phyloP scores from a whole-genome alignment of 2,329 filamentous ascomycete species.

The Beauveria medogensis region DNA sequence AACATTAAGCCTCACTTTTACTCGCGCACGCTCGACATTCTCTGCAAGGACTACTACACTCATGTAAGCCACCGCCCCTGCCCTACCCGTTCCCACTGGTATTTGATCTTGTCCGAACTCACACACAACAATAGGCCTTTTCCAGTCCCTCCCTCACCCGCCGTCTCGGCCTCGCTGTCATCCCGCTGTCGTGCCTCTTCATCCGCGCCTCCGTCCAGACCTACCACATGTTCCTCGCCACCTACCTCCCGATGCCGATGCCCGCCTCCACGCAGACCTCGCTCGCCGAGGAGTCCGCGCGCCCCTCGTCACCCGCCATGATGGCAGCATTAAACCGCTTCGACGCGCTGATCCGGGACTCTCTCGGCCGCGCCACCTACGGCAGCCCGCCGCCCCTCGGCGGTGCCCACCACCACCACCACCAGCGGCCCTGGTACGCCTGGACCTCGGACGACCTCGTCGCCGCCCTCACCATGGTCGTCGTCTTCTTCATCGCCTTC shows the following conservation, averaged over 20 bases:
- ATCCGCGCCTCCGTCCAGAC: slow-evolving; percentile 91
- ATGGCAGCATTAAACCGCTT: slow-evolving; percentile 72
- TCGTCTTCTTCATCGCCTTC: slow-evolving; percentile 79
- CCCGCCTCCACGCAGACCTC: slow-evolving; percentile 58
- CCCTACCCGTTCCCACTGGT: not conserved
- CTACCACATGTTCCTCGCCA: slow-evolving; percentile 95
- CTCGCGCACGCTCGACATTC: slow-evolving; percentile 78
- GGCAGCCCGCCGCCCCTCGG: slow-evolving; percentile 37
- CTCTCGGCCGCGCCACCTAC: slow-evolving; percentile 67
- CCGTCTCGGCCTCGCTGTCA: slow-evolving; percentile 80
- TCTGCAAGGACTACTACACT: slow-evolving; percentile 97
- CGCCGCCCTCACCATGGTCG: slow-evolving; percentile 69
- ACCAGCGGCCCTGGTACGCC: slow-evolving; percentile 37
- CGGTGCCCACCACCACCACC: slow-evolving; percentile 18
- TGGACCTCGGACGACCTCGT: slow-evolving; percentile 67
- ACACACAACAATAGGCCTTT: slow-evolving; percentile 56
- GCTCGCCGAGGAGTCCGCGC: slow-evolving; percentile 53
- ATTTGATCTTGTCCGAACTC: slow-evolving; percentile 2
- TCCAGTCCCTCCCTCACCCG: slow-evolving; percentile 83
- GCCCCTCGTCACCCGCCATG: slow-evolving; percentile 62
- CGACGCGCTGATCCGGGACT: slow-evolving; percentile 65
- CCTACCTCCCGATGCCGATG: slow-evolving; percentile 69
- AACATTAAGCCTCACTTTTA: slow-evolving; percentile 91
- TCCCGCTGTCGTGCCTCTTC: slow-evolving; percentile 89
- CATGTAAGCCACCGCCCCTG: slow-evolving; percentile 49